These are phyloP conservation scores for Russula sp. DNA, from an alignment of 768 basidiomycete genomes.

Conservation along the genomic window DNA sequence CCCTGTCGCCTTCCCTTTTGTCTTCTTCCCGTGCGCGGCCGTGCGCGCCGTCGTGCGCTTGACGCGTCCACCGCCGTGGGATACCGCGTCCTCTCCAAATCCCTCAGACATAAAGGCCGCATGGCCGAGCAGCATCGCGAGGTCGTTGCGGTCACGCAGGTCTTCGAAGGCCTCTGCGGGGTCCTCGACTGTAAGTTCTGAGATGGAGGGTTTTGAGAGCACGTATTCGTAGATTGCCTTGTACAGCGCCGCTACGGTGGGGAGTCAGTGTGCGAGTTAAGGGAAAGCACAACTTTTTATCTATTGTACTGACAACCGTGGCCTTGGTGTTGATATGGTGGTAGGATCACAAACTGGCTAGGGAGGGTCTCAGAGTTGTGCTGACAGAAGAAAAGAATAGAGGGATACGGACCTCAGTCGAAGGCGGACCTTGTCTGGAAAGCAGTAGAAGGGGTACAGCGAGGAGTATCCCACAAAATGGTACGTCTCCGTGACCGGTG, in stretches of 20 bases:
- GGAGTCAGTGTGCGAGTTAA: conserved; percentile 4
- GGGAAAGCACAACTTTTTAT: not conserved
- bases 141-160: conserved; percentile 87
- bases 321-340: conserved; percentile 84
- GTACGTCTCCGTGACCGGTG: conserved; percentile 57
- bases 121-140: conserved; percentile 68
- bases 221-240: conserved; percentile 78
- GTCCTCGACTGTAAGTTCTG: conserved; percentile 97
- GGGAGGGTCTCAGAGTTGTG: conserved; percentile 5
- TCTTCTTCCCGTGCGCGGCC: conserved; percentile 31
- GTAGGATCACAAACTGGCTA: conserved; percentile 92
- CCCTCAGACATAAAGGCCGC: conserved; percentile 69
- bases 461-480: conserved; percentile 96
- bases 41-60: conserved; percentile 32
- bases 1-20: conserved; percentile 48
- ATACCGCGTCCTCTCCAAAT: conserved; percentile 45
- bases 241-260: conserved; percentile 74
- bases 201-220: conserved; percentile 59
- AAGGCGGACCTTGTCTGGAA: conserved; percentile 84
- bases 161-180: conserved; percentile 98
- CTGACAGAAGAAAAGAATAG: not conserved
- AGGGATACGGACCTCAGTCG: conserved; percentile 65
- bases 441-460: conserved; percentile 93
- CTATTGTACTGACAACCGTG: conserved; percentile 72
- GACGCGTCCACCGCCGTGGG: conserved; percentile 40